These are phyloP conservation scores for Arthrobotrys pseudoclavata DNA, from an alignment of 2,329 filamentous ascomycete species.

Conservation along the genomic window DNA sequence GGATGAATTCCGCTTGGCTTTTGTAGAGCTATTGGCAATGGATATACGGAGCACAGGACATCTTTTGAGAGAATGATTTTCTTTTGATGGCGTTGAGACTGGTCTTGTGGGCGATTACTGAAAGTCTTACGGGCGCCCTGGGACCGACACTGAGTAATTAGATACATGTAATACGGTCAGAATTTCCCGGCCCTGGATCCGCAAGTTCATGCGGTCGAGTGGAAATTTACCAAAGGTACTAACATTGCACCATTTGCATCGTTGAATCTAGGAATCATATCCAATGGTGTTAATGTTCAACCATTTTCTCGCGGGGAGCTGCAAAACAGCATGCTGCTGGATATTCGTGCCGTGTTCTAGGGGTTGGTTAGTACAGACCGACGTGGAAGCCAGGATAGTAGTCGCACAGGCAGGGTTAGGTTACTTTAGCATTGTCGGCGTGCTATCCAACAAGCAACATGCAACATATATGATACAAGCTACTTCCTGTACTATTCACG, in stretches of 20 bases:
- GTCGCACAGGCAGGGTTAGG: conserved; percentile 9
- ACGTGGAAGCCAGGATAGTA: conserved; percentile 5
- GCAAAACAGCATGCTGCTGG: not conserved
- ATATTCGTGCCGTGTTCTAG: not conserved
- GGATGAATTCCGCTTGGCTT: not conserved
- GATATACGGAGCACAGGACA: not conserved
- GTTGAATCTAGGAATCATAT: not conserved
- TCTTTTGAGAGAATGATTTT: not conserved
- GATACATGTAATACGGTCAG: not conserved
- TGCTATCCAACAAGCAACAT: conserved; percentile 16
- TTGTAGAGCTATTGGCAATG: not conserved
- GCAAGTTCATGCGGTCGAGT: not conserved
- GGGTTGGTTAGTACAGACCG: not conserved
- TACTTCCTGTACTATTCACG: not conserved
- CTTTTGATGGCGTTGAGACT: not conserved
- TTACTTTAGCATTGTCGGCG: not conserved
- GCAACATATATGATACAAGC: conserved; percentile 10
- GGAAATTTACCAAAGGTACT: not conserved
- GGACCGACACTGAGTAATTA: too few species aligned
- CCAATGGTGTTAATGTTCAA: not conserved
- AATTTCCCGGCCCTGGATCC: not conserved
- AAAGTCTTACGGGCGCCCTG: too few species aligned
- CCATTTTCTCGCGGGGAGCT: not conserved
- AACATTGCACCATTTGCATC: not conserved
- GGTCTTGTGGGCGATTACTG: not conserved